These are phyloP conservation scores for Panus rudis DNA, from an alignment of 768 basidiomycete species.

Conservation along the genomic window DNA sequence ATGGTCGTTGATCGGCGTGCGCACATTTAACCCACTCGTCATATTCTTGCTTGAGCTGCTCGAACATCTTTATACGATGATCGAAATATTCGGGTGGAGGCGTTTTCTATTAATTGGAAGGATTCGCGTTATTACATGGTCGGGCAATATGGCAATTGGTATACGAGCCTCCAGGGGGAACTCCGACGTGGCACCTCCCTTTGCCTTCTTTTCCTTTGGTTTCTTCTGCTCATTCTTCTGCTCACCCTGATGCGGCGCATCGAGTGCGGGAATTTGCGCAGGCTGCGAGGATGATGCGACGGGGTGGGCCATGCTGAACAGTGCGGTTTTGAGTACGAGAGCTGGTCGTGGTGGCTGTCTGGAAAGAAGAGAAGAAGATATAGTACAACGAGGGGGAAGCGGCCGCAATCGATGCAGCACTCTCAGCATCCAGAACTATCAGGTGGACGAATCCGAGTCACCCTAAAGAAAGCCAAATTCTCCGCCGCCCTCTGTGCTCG, in stretches of 20 bases:
- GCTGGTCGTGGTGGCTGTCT: slow-evolving; percentile 2
- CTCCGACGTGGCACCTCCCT: slow-evolving; percentile 27
- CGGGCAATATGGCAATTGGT: not conserved
- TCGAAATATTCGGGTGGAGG: slow-evolving; percentile 85
- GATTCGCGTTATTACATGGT: not conserved
- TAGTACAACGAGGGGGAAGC: slow-evolving; percentile 16
- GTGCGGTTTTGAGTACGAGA: slow-evolving; percentile 13
- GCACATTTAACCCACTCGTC: slow-evolving; percentile 74
- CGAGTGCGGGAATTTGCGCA: slow-evolving; percentile 37
- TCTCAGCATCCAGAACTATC: slow-evolving; percentile 28
- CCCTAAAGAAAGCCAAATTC: slow-evolving; percentile 2
- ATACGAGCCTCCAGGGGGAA: slow-evolving; percentile 58
- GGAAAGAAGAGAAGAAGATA: slow-evolving; percentile 8
- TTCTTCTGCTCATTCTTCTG: slow-evolving; percentile 20
- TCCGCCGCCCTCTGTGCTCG: not conserved
- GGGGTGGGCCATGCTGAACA: slow-evolving; percentile 35
- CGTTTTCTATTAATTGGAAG: slow-evolving; percentile 46
- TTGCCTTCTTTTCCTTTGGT: slow-evolving; percentile 40
- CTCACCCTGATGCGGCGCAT: slow-evolving; percentile 32
- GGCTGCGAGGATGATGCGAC: slow-evolving; percentile 51
- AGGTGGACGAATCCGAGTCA: slow-evolving; percentile 8
- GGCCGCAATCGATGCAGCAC: slow-evolving; percentile 25
- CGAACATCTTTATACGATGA: slow-evolving; percentile 85
- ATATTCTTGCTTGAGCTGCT: slow-evolving; percentile 77
- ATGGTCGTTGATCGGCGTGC: slow-evolving; percentile 12